phyloP scores from a whole-genome alignment of 495 filamentous ascomycete genomes.

The Neurospora sp. region DNA sequence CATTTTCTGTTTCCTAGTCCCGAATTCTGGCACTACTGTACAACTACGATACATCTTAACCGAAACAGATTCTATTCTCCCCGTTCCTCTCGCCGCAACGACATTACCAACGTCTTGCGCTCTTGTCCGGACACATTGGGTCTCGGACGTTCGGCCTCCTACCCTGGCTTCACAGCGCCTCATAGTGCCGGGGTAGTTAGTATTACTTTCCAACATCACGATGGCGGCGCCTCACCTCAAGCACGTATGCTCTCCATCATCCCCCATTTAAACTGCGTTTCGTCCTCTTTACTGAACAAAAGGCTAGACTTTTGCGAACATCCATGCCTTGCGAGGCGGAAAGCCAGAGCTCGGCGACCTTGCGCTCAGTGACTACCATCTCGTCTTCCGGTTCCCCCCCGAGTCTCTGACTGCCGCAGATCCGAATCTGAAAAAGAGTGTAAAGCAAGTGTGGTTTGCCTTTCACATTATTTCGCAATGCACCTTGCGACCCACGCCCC shows the following conservation, averaged over 20 bases:
- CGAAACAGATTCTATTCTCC: neutral
- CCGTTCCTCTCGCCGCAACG: neutral
- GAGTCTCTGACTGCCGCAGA: conserved; percentile 17
- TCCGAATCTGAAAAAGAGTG: conserved; percentile 31
- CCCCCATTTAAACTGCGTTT: neutral
- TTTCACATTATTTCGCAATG: conserved; percentile 83
- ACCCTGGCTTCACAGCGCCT: neutral
- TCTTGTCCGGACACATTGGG: neutral
- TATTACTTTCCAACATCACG: neutral
- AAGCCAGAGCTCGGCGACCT: conserved; percentile 32
- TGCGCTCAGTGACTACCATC: conserved; percentile 31
- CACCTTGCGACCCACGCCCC: conserved; percentile 58
- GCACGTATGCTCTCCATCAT: conserved; percentile 14
- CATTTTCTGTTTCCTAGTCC: neutral
- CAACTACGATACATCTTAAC: neutral
- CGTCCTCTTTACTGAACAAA: conserved; percentile 14
- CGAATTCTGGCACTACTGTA: neutral
- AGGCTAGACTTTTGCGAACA: conserved; percentile 24
- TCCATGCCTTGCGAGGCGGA: conserved; percentile 34
- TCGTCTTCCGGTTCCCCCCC: conserved; percentile 28
- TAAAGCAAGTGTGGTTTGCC: conserved; percentile 77
- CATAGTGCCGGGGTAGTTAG: neutral
- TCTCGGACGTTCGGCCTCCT: neutral
- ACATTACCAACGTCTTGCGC: neutral
- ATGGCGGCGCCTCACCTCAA: conserved; percentile 24